phyloP scores from a whole-genome alignment of 345 rosid species.

The Mangifera indica region DNA sequence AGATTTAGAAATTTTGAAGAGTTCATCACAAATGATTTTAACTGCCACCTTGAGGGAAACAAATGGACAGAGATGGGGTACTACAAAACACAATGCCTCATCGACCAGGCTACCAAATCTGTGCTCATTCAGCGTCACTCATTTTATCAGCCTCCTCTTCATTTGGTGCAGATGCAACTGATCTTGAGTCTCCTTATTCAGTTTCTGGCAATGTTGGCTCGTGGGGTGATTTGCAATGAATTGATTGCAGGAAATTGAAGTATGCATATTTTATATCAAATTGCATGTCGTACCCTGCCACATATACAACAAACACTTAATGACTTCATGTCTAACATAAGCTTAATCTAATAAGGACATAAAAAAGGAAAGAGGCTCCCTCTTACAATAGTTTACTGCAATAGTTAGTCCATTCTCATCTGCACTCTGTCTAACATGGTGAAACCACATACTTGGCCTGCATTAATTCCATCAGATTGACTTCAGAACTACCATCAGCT shows the following conservation, averaged over 20 bases:
- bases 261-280: constrained; percentile 85
- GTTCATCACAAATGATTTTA: not conserved
- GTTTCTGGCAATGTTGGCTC: constrained; percentile 19
- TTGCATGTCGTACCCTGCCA: constrained; percentile 94
- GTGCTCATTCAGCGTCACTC: not conserved
- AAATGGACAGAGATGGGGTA: not conserved
- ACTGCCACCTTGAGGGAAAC: not conserved
- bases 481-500: constrained; percentile 10
- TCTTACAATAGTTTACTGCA: constrained; percentile 85
- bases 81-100: not conserved
- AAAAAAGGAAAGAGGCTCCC: constrained; percentile 3
- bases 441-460: constrained; percentile 99
- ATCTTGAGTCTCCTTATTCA: constrained; percentile 24
- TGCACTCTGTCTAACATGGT: constrained; percentile 81
- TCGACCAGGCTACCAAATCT: constrained; percentile 1
- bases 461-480: constrained; percentile 24
- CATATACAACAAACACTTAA: not conserved
- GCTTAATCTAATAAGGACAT: not conserved
- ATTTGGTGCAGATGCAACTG: constrained; percentile 1
- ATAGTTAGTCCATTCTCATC: constrained; percentile 67
- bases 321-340: not conserved
- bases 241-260: constrained; percentile 75
- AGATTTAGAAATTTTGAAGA: not conserved
- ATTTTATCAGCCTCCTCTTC: not conserved
- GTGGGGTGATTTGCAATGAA: constrained; percentile 31